Evolutionary conservation across 176 grass and related monocot genomes (phyloP), one percentile per base, ranked within the genome.

Genomic region (Hyparrhenia diplandra): DNA sequence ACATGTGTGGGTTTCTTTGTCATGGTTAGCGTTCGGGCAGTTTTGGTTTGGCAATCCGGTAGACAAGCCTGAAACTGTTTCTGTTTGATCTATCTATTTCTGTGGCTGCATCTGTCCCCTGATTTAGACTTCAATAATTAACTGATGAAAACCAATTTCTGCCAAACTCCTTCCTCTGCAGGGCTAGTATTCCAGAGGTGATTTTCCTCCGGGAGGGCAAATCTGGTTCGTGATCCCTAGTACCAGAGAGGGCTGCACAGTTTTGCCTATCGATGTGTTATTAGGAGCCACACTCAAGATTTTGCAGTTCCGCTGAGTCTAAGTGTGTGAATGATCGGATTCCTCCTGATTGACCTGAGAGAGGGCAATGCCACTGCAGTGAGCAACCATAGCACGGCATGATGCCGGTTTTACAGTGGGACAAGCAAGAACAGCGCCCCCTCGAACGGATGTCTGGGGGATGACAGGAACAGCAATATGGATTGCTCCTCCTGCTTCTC

Each of bases 321-420:
- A 86, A 91, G 47, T 73, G 67, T 39, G 43, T 51, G 58, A 73
- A 10, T 25, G 83, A 88, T 8, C 76, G 70, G 89, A 91, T 78
- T 18, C 71, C n/a, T n/a, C n/a, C 71, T 85, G 57, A 64, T 99
- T 8, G 97, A 99, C 77, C 84, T 99, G 37, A n/a, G 97, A 99
- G 84, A 80, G 85, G 97, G 93, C 43, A 83, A 77, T 57, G 67
- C 34, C 14, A 20, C 68, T 23, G 31, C 81, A n/a, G 73, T 87
- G 52, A 82, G 64, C 25, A 81, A 78, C 64, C 58, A 86, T 24
- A 69, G 43, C 62, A 73, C 27, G 37, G 18, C 10, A 72, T 23
- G 87, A 89, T 82, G 45, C 73, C 16, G 60, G 80, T 67, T 85
- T 82, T 58, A 64, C 64, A 28, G 55, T 69, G 51, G 78, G 36